phyloP scores from a whole-genome alignment of 352 stramenopile species.

The Phytophthora podocarpi region DNA sequence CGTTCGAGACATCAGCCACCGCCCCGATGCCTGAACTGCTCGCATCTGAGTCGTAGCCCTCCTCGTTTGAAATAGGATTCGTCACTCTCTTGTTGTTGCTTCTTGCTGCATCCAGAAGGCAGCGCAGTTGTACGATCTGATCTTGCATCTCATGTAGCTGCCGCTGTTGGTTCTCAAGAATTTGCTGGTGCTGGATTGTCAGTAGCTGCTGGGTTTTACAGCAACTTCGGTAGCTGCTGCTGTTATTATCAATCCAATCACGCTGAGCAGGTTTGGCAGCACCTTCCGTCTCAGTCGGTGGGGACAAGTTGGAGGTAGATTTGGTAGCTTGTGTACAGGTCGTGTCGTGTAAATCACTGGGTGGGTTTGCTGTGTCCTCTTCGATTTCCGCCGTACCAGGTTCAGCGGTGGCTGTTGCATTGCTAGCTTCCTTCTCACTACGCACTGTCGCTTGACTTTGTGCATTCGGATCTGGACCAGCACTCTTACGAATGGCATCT shows the following conservation, averaged over 20 bases:
- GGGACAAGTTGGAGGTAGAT: background rate
- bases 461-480: slow-evolving; percentile 3
- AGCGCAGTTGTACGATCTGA: slow-evolving; percentile 65
- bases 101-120: slow-evolving; percentile 39
- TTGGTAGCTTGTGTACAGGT: slow-evolving; percentile 1
- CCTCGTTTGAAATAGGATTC: background rate
- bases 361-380: slow-evolving; percentile 1
- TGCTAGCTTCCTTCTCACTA: slow-evolving; percentile 4
- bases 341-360: slow-evolving; percentile 7
- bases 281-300: slow-evolving; percentile 13
- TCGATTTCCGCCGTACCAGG: background rate
- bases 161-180: slow-evolving; percentile 74
- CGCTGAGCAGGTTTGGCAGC: background rate
- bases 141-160: slow-evolving; percentile 77
- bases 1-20: slow-evolving; percentile 31
- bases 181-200: slow-evolving; percentile 77
- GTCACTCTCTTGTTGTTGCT: slow-evolving; percentile 30
- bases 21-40: slow-evolving; percentile 31
- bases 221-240: slow-evolving; percentile 45
- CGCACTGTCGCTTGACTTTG: slow-evolving; percentile 1
- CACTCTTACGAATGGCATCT: slow-evolving; percentile 15
- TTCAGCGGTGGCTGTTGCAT: background rate
- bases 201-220: slow-evolving; percentile 72
- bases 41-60: slow-evolving; percentile 32
- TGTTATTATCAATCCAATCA: slow-evolving; percentile 13